These are phyloP conservation scores for Moesziomyces sp. DNA, from an alignment of 1,284 basidiomycete genomes.

Conservation along the genomic window DNA sequence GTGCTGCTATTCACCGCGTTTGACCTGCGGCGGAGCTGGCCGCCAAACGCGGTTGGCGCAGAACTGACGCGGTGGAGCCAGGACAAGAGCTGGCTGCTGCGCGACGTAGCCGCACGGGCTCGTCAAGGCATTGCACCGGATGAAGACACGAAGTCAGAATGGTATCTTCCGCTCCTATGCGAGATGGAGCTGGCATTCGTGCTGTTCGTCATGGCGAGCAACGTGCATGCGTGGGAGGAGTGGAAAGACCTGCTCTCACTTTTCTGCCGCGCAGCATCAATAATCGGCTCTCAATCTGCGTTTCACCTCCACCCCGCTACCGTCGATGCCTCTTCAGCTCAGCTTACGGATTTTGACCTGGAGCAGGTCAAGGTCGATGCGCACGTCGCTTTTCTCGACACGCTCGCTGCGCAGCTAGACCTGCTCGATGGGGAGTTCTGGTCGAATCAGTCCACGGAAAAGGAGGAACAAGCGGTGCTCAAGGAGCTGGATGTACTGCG, in stretches of 20 bases:
- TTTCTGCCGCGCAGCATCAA: slow-evolving; percentile 39
- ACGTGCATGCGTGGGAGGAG: slow-evolving; percentile 42
- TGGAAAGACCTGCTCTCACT: slow-evolving; percentile 46
- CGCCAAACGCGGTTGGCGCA: slow-evolving; percentile 42
- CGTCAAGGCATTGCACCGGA: slow-evolving; percentile 1
- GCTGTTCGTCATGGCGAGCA: slow-evolving; percentile 34
- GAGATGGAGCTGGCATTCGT: slow-evolving; percentile 56
- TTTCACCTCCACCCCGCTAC: slow-evolving; percentile 39
- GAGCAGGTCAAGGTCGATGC: neutral
- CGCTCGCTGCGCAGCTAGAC: slow-evolving; percentile 12
- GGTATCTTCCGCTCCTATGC: slow-evolving; percentile 20
- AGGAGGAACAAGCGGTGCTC: slow-evolving; percentile 16
- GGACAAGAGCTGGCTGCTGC: slow-evolving; percentile 64
- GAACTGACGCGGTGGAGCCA: slow-evolving; percentile 58
- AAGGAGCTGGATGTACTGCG: slow-evolving; percentile 25
- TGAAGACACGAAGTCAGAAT: slow-evolving; percentile 4
- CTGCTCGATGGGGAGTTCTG: slow-evolving; percentile 28
- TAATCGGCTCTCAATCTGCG: slow-evolving; percentile 36
- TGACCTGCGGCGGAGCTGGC: slow-evolving; percentile 59
- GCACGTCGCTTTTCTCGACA: slow-evolving; percentile 29
- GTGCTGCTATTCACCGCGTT: slow-evolving; percentile 49
- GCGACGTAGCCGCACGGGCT: slow-evolving; percentile 42
- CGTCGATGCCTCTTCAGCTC: neutral
- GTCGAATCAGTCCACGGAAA: slow-evolving; percentile 10
- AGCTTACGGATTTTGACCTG: neutral